phyloP scores from a whole-genome alignment of 73 alveolate species.

The Paraurostyla sp. region DNA sequence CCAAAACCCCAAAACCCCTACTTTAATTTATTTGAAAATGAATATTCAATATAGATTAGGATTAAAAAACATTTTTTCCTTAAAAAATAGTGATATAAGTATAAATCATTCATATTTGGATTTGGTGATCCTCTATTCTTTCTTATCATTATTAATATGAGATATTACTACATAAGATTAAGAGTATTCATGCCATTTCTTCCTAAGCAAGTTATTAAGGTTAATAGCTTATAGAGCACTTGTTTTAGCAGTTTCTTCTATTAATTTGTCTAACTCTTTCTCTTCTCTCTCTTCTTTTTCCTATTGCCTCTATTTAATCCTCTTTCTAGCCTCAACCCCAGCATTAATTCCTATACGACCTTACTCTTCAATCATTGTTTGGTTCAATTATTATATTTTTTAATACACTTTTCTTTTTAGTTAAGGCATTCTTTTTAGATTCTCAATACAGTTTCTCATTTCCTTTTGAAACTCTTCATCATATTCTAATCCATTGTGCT shows the following conservation, averaged over 20 bases:
- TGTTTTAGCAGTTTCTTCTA: constrained; percentile 35
- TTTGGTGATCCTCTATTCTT: no score
- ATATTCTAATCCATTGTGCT: constrained; percentile 15
- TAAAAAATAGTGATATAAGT: no score
- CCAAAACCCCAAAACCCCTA: no score
- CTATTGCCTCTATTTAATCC: not conserved
- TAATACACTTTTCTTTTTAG: not conserved
- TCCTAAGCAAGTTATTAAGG: constrained; percentile 28
- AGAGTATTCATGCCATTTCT: constrained; percentile 27
- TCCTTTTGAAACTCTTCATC: constrained; percentile 31
- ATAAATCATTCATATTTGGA: no score
- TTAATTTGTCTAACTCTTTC: not conserved
- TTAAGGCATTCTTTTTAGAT: constrained; percentile 11
- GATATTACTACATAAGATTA: constrained; percentile 17
- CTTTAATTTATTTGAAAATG: no score
- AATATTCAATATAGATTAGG: no score
- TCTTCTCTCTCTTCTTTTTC: not conserved
- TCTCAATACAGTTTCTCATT: not conserved
- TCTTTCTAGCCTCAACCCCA: constrained; percentile 9
- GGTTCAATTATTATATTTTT: not conserved
- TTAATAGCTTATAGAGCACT: constrained; percentile 47
- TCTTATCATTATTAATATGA: constrained; percentile 17
- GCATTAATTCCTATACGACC: constrained; percentile 11
- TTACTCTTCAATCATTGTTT: not conserved
- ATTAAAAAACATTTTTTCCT: no score